Evolutionary conservation across 2,329 filamentous ascomycete genomes (phyloP).

Genomic region (Teratosphaeriaceae sp.): DNA sequence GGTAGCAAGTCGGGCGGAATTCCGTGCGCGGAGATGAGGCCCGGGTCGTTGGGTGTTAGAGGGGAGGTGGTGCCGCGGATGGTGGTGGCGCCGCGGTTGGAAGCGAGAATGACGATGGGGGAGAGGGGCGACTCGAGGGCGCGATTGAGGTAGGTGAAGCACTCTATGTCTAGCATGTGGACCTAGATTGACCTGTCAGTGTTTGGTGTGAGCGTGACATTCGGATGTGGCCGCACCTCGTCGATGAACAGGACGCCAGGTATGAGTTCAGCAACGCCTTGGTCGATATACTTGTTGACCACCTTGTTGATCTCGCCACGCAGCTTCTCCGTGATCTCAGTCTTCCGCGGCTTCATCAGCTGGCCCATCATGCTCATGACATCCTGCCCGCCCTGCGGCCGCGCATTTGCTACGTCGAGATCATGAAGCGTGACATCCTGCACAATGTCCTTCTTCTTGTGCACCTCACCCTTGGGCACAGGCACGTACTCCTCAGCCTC

Average conservation of each 20-base stretch:
- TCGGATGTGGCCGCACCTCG: constrained; percentile 64
- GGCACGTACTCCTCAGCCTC: constrained; percentile 99
- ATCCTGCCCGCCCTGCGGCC: constrained; percentile 94
- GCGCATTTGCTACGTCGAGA: constrained; percentile 88
- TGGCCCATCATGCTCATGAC: constrained; percentile 99
- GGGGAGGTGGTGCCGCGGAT: constrained; percentile 63
- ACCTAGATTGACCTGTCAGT: constrained; percentile 51
- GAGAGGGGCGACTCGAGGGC: constrained; percentile 94
- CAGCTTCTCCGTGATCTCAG: constrained; percentile 97
- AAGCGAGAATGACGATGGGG: constrained; percentile 94
- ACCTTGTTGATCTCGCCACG: constrained; percentile 97
- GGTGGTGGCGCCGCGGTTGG: constrained; percentile 88
- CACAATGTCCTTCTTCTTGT: constrained; percentile 99
- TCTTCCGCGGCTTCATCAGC: constrained; percentile 99
- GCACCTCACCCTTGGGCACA: constrained; percentile 96
- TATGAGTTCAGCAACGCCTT: constrained; percentile 95
- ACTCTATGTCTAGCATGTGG: constrained; percentile 99
- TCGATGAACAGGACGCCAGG: constrained; percentile 98
- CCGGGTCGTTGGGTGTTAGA: constrained; percentile 55
- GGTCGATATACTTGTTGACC: constrained; percentile 97
- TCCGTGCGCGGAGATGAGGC: constrained; percentile 72
- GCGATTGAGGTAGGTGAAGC: constrained; percentile 97
- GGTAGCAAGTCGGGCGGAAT: constrained; percentile 90
- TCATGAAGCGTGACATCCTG: constrained; percentile 98
- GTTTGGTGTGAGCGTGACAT: constrained; percentile 2